Percentiles rank a stretch among this genome's conserved stretches.
phyloP scores from a whole-genome alignment of 805 yeast genomes.

The Kluyveromyces starmeri region DNA sequence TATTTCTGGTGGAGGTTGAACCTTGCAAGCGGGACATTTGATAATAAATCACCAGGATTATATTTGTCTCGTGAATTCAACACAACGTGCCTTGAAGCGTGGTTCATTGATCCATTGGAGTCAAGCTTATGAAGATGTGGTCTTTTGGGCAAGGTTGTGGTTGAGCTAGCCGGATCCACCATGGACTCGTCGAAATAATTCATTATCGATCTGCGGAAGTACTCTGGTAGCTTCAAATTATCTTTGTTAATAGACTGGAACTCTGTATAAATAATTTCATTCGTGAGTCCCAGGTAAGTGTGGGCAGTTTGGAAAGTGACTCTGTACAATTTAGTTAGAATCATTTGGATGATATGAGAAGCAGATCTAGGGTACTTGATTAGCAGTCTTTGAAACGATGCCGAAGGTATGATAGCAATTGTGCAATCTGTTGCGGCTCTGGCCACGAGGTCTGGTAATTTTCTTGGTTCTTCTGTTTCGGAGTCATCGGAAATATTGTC shows the following conservation, averaged over 20 bases:
- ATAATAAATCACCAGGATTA: slow-evolving; percentile 79
- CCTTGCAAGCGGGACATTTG: slow-evolving; percentile 58
- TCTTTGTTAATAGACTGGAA: slow-evolving; percentile 46
- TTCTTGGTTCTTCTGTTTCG: neutral
- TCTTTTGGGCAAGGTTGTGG: slow-evolving; percentile 5
- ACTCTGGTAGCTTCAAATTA: slow-evolving; percentile 48
- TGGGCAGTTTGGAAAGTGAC: slow-evolving; percentile 91
- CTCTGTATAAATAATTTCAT: slow-evolving; percentile 74
- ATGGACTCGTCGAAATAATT: neutral
- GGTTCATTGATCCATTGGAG: slow-evolving; percentile 7
- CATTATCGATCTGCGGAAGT: slow-evolving; percentile 29
- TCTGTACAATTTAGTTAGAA: slow-evolving; percentile 73
- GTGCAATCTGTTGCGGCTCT: slow-evolving; percentile 70
- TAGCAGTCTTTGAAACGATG: slow-evolving; percentile 66
- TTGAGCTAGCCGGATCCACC: neutral
- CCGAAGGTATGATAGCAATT: slow-evolving; percentile 83
- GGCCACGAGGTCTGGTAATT: slow-evolving; percentile 49
- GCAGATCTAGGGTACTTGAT: slow-evolving; percentile 78
- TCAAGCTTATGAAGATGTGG: slow-evolving; percentile 8
- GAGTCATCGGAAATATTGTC: slow-evolving; percentile 1
- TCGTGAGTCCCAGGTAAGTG: slow-evolving; percentile 73
- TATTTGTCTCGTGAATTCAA: slow-evolving; percentile 47
- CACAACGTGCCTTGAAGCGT: slow-evolving; percentile 39
- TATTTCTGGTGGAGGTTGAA: neutral
- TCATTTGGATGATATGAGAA: slow-evolving; percentile 90